Percentiles rank a stretch among this genome's conserved stretches.
phyloP scores from a whole-genome alignment of 2,329 filamentous ascomycete genomes.

The Cyclaneusma minus region DNA sequence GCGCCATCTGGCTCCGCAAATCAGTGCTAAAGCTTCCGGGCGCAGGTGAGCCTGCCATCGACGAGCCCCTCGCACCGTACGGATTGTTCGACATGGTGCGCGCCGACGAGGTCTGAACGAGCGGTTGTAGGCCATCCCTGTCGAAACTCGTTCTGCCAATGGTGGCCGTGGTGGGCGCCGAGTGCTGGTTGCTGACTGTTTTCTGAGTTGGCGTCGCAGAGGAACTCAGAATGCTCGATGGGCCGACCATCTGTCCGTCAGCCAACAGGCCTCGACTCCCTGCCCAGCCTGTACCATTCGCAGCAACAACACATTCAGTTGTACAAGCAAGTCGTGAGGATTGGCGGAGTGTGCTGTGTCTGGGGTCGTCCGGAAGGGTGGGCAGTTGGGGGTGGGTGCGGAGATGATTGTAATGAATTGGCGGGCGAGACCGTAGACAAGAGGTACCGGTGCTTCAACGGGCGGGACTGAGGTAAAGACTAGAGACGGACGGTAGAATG shows the following conservation, averaged over 20 bases:
- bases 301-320: neutral
- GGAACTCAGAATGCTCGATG: constrained; percentile 33
- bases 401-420: neutral
- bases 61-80: constrained; percentile 51
- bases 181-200: constrained; percentile 28
- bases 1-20: constrained; percentile 52
- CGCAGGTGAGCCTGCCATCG: constrained; percentile 53
- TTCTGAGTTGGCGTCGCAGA: constrained; percentile 39
- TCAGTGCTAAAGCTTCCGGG: constrained; percentile 86
- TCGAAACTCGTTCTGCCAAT: constrained; percentile 35
- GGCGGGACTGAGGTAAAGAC: neutral
- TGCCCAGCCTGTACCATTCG: neutral
- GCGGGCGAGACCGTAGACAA: neutral
- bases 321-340: neutral
- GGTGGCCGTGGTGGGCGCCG: constrained; percentile 21
- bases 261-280: constrained; percentile 1
- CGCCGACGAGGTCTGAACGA: constrained; percentile 24
- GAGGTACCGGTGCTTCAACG: neutral
- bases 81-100: constrained; percentile 35
- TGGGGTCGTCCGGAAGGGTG: neutral
- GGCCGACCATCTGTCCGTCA: constrained; percentile 21
- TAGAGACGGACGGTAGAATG: neutral
- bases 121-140: constrained; percentile 37
- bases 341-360: neutral
- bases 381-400: neutral